phyloP scores from a whole-genome alignment of 306 rosid genomes.

The Amphicarpaea edgeworthii region DNA sequence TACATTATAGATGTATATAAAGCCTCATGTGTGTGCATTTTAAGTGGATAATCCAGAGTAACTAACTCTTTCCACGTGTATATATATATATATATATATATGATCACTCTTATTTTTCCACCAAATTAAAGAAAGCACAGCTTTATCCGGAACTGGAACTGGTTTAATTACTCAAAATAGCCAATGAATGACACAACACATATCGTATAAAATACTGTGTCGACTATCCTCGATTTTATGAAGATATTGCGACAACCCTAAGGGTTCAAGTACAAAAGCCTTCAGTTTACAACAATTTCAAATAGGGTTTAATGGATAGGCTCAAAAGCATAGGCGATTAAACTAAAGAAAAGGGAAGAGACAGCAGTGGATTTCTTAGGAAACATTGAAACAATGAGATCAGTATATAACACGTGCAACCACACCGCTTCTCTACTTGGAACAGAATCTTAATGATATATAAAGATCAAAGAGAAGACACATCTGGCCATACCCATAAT shows the following conservation, averaged over 20 bases:
- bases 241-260: constrained; percentile 39
- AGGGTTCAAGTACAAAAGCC: constrained; percentile 51
- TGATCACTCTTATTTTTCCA: constrained; percentile 39
- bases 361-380: constrained; percentile 38
- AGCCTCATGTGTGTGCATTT: constrained; percentile 25
- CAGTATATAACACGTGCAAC: constrained; percentile 51
- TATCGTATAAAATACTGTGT: neutral
- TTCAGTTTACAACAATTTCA: constrained; percentile 36
- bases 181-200: constrained; percentile 36
- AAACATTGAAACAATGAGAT: constrained; percentile 45
- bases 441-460: constrained; percentile 49
- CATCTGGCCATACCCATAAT: constrained; percentile 18
- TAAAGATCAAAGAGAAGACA: constrained; percentile 47
- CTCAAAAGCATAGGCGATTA: constrained; percentile 55
- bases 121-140: constrained; percentile 47
- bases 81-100: no score
- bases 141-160: constrained; percentile 45
- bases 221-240: constrained; percentile 9
- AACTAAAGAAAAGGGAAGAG: constrained; percentile 27
- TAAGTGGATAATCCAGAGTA: constrained; percentile 34
- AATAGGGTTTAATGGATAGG: constrained; percentile 40
- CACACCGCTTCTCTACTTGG: constrained; percentile 56
- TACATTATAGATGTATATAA: neutral
- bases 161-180: constrained; percentile 46
- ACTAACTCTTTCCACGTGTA: constrained; percentile 40